phyloP scores from a whole-genome alignment of 805 yeast genomes.

The Starmerella tilneyi region DNA sequence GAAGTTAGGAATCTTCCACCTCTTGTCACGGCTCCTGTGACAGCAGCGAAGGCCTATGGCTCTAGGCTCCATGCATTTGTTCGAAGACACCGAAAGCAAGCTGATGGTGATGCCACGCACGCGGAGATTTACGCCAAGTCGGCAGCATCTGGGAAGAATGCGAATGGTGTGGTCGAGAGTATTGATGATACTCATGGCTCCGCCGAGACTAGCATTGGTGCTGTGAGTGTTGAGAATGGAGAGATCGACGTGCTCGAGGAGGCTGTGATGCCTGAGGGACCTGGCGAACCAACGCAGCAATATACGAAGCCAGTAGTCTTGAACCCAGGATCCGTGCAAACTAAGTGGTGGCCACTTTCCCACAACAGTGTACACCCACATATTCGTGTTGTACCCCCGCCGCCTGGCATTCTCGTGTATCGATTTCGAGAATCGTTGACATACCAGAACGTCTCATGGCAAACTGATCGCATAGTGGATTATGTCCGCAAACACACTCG shows the following conservation, averaged over 20 bases:
- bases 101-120: background rate
- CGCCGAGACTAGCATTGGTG: background rate
- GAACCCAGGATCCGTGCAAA: constrained; percentile 7
- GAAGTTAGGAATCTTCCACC: constrained; percentile 4
- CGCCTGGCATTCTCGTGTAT: constrained; percentile 82
- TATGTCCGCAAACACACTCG: constrained; percentile 52
- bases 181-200: background rate
- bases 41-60: constrained; percentile 3
- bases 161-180: background rate
- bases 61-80: background rate
- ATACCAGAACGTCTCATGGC: constrained; percentile 70
- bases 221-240: background rate
- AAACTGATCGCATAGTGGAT: constrained; percentile 57
- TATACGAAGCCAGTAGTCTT: constrained; percentile 13
- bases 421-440: constrained; percentile 72
- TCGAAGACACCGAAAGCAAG: background rate
- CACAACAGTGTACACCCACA: constrained; percentile 44
- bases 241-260: constrained; percentile 15
- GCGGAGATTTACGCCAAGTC: background rate
- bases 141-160: background rate
- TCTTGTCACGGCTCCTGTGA: constrained; percentile 1
- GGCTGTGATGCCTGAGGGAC: constrained; percentile 9
- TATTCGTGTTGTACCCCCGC: constrained; percentile 60
- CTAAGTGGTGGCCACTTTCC: constrained; percentile 33
- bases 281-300: constrained; percentile 16